These are phyloP conservation scores for Malassezia dermatis DNA, from an alignment of 1,284 basidiomycete genomes.

Conservation along the genomic window DNA sequence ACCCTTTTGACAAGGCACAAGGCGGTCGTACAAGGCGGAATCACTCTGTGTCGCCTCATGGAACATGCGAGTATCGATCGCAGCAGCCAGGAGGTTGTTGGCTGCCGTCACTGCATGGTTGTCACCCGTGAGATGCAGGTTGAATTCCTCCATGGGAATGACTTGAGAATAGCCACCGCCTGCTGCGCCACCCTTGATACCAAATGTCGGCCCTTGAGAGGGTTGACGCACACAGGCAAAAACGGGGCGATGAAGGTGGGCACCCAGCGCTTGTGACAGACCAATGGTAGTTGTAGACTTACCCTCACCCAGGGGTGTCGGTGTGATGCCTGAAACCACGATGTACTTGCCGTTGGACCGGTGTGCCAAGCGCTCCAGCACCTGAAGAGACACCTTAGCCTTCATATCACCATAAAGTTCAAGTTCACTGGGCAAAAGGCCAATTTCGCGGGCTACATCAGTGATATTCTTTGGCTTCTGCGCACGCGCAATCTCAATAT, in stretches of 20 bases:
- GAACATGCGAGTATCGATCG: constrained; percentile 93
- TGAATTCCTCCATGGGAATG: constrained; percentile 99
- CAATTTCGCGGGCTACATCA: constrained; percentile 77
- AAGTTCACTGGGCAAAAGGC: constrained; percentile 72
- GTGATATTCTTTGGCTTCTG: constrained; percentile 84
- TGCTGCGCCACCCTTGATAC: constrained; percentile 97
- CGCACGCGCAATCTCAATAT: constrained; percentile 91
- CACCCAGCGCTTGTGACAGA: constrained; percentile 88
- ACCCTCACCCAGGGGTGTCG: constrained; percentile 93
- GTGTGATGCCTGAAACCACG: constrained; percentile 91
- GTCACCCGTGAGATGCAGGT: constrained; percentile 90
- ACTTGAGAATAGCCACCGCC: constrained; percentile 98
- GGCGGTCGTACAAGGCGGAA: constrained; percentile 82
- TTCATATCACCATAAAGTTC: constrained; percentile 94
- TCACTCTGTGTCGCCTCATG: constrained; percentile 92
- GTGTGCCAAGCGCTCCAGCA: constrained; percentile 73
- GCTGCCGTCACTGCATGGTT: constrained; percentile 96
- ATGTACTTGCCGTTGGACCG: constrained; percentile 94
- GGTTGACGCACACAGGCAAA: constrained; percentile 99
- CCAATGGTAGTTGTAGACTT: constrained; percentile 99
- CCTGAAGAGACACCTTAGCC: constrained; percentile 85
- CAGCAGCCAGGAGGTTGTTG: constrained; percentile 92
- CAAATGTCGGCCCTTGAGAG: constrained; percentile 95
- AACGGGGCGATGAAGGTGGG: constrained; percentile 78
- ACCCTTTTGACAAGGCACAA: constrained; percentile 87